phyloP scores from a whole-genome alignment of 768 basidiomycete genomes.

The Daedalea quercina region DNA sequence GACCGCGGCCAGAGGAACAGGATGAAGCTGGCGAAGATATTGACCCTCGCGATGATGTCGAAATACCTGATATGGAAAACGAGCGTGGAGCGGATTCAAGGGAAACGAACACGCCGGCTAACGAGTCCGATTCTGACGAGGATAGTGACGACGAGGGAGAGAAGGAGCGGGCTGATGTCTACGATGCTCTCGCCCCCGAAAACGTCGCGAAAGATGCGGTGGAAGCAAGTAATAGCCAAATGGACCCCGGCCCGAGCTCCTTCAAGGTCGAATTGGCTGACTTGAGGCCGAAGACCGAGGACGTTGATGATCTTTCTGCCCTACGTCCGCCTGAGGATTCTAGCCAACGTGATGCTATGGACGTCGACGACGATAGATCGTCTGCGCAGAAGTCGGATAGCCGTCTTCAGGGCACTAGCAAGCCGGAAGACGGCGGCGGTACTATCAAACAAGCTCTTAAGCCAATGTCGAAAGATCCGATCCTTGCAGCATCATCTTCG shows the following conservation, averaged over 20 bases:
- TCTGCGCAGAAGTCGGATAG: background rate
- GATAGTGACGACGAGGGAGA: slow-evolving; percentile 58
- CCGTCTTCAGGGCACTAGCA: background rate
- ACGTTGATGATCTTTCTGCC: slow-evolving; percentile 50
- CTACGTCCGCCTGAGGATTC: slow-evolving; percentile 19
- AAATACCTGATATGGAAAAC: slow-evolving; percentile 11
- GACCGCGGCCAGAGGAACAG: slow-evolving; percentile 28
- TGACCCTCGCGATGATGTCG: slow-evolving; percentile 3
- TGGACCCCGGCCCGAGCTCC: background rate
- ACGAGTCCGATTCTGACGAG: slow-evolving; percentile 54
- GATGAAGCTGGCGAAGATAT: slow-evolving; percentile 22
- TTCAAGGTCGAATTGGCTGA: slow-evolving; percentile 12
- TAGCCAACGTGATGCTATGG: slow-evolving; percentile 24
- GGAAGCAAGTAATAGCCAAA: slow-evolving; percentile 16
- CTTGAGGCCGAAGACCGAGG: slow-evolving; percentile 42
- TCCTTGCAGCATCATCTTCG: slow-evolving; percentile 20
- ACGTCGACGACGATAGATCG: slow-evolving; percentile 9
- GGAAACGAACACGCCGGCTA: slow-evolving; percentile 17
- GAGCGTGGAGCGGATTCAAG: slow-evolving; percentile 17
- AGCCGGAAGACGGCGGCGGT: slow-evolving; percentile 1
- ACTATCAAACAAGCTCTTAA: slow-evolving; percentile 40
- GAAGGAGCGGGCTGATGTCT: slow-evolving; percentile 42
- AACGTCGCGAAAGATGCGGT: slow-evolving; percentile 53
- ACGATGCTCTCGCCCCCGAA: slow-evolving; percentile 55
- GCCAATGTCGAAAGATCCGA: slow-evolving; percentile 47